Conservation (phyloP, 2,329 filamentous ascomycete species). For the Apiospora kogelbergensis region DNA sequence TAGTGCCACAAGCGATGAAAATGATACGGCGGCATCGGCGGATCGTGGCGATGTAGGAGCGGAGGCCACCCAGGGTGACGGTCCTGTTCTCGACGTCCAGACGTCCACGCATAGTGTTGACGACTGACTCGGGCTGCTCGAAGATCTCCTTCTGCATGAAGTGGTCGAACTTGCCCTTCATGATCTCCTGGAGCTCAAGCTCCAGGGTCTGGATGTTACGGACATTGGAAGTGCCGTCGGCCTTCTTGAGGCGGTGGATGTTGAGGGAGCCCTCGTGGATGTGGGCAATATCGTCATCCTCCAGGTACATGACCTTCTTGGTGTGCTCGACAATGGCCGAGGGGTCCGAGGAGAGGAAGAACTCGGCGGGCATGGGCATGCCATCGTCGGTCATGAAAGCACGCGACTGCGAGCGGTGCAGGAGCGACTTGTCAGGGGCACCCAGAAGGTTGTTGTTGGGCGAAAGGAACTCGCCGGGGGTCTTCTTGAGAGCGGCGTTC, state of each 20-base stretch:
- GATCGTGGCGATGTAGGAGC: slow-evolving; percentile 95
- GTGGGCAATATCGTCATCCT: slow-evolving; percentile 99
- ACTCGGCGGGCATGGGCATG: slow-evolving; percentile 96
- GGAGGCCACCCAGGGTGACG: slow-evolving; percentile 91
- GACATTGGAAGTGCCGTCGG: slow-evolving; percentile 94
- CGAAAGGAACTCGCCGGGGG: slow-evolving; percentile 65
- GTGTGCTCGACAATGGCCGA: slow-evolving; percentile 99
- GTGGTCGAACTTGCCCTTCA: slow-evolving; percentile 99
- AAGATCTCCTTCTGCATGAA: slow-evolving; percentile 99
- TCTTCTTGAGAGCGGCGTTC: slow-evolving; percentile 95
- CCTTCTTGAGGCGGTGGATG: slow-evolving; percentile 97
- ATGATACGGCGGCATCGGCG: slow-evolving; percentile 96
- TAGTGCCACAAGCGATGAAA: slow-evolving; percentile 98
- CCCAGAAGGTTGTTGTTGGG: slow-evolving; percentile 69
- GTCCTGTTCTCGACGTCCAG: slow-evolving; percentile 91
- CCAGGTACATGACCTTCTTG: slow-evolving; percentile 99
- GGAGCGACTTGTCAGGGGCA: slow-evolving; percentile 93
- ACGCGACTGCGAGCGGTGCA: slow-evolving; percentile 97
- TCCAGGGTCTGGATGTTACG: slow-evolving; percentile 98
- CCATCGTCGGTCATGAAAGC: slow-evolving; percentile 99
- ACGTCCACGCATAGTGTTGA: slow-evolving; percentile 99
- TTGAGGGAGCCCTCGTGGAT: slow-evolving; percentile 99
- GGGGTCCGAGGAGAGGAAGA: slow-evolving; percentile 98
- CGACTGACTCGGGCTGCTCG: slow-evolving; percentile 97
- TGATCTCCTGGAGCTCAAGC: slow-evolving; percentile 99